These are phyloP conservation scores for Boeremia lycopersici DNA, from an alignment of 2,329 filamentous ascomycete species.

Conservation along the genomic window DNA sequence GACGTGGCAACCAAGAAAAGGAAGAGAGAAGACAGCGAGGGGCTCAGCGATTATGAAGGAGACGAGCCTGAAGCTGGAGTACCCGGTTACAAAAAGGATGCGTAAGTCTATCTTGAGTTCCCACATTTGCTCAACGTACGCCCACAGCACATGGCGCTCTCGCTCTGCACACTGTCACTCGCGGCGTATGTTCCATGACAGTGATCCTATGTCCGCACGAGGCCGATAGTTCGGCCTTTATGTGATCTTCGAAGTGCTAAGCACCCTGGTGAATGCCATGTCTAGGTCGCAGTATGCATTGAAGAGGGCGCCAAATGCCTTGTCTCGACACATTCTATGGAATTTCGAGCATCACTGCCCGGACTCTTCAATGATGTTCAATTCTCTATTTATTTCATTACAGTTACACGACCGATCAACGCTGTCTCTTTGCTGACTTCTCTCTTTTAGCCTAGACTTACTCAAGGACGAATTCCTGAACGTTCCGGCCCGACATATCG, in stretches of 20 bases:
- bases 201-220: neutral
- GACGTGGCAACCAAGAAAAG: slow-evolving; percentile 36
- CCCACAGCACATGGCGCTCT: neutral
- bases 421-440: slow-evolving; percentile 13
- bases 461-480: slow-evolving; percentile 52
- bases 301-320: neutral
- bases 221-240: neutral
- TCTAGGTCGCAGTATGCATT: neutral
- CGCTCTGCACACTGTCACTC: neutral
- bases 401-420: neutral
- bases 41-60: slow-evolving; percentile 30
- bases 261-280: neutral
- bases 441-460: slow-evolving; percentile 30
- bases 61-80: slow-evolving; percentile 18
- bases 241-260: neutral
- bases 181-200: neutral
- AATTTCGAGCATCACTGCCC: neutral
- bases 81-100: slow-evolving; percentile 28
- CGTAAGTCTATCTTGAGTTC: slow-evolving; percentile 32
- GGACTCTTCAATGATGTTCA: neutral
- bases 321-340: neutral
- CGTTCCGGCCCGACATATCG: slow-evolving; percentile 47
- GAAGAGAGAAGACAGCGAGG: slow-evolving; percentile 34
- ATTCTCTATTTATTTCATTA: neutral
- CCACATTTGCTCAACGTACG: neutral